Percentiles rank a stretch among this genome's conserved stretches.
phyloP scores from a whole-genome alignment of 805 yeast species.

The Candida maris region DNA sequence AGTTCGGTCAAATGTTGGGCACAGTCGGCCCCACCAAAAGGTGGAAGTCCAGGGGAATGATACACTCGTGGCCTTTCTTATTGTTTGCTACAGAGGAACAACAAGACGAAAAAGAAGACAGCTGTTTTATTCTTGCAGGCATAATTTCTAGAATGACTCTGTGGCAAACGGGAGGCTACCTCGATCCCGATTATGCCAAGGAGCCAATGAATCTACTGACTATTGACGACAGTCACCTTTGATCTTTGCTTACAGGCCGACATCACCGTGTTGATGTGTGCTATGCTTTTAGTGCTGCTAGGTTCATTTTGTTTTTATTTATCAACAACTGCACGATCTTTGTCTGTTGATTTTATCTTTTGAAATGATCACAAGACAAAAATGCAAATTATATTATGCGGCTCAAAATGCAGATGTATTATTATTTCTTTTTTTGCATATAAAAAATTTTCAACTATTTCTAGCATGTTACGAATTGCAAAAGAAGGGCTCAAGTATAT shows the following conservation, averaged over 20 bases:
- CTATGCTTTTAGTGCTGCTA: neutral
- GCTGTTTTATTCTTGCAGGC: slow-evolving; percentile 37
- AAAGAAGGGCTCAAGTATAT: no score
- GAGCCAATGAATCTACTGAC: slow-evolving; percentile 34
- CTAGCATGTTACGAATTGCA: no score
- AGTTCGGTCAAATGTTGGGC: slow-evolving; percentile 27
- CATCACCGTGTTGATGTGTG: no score
- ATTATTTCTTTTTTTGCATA: no score
- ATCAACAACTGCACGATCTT: no score
- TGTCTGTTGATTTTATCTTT: no score
- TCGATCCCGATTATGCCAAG: slow-evolving; percentile 19
- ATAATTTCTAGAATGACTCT: slow-evolving; percentile 42
- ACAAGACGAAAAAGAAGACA: slow-evolving; percentile 41
- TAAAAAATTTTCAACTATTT: neutral
- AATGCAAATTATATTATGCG: neutral
- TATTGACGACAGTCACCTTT: slow-evolving; percentile 31
- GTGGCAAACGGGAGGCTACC: slow-evolving; percentile 35
- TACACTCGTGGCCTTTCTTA: slow-evolving; percentile 50
- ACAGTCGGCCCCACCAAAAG: slow-evolving; percentile 32
- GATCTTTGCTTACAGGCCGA: neutral
- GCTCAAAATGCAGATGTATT: neutral
- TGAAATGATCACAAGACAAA: no score
- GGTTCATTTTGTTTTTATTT: slow-evolving; percentile 3
- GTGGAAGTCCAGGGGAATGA: slow-evolving; percentile 31
- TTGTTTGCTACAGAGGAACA: slow-evolving; percentile 39